These are phyloP conservation scores for Zygosaccharomyces sapae DNA, from an alignment of 1,139 yeast genomes.

Conservation along the genomic window DNA sequence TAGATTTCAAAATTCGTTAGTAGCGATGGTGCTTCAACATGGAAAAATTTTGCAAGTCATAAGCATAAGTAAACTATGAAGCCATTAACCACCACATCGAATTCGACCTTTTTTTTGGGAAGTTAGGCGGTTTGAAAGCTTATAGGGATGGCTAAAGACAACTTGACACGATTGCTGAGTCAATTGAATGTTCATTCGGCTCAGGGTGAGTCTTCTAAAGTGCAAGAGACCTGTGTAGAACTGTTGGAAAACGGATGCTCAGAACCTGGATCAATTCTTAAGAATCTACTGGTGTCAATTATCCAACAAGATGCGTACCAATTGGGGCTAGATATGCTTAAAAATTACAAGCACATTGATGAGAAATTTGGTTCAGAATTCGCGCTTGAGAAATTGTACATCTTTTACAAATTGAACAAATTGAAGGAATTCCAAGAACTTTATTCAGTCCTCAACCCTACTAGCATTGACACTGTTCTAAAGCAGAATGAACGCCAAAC, in stretches of 20 bases:
- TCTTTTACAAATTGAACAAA: conserved; percentile 62
- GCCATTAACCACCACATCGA: neutral
- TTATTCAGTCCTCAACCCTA: conserved; percentile 35
- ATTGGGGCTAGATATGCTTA: conserved; percentile 49
- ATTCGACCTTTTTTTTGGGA: neutral
- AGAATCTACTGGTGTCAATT: conserved; percentile 61
- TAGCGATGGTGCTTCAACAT: conserved; percentile 5
- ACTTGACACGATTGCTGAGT: conserved; percentile 43
- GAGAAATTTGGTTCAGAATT: conserved; percentile 37
- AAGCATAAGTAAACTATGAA: neutral
- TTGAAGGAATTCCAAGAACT: conserved; percentile 43
- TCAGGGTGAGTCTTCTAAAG: conserved; percentile 47
- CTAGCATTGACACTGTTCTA: conserved; percentile 27
- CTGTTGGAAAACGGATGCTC: conserved; percentile 41
- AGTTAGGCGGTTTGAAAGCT: neutral
- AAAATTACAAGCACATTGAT: conserved; percentile 40
- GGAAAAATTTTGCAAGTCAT: conserved; percentile 8
- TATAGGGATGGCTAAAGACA: conserved; percentile 27
- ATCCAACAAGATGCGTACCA: conserved; percentile 68
- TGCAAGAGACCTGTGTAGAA: conserved; percentile 42
- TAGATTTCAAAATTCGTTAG: conserved; percentile 1
- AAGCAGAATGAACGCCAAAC: conserved; percentile 16
- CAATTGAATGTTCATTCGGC: conserved; percentile 46
- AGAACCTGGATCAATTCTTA: conserved; percentile 43
- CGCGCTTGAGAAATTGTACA: conserved; percentile 60